These are phyloP conservation scores for Triglochin maritima DNA, from an alignment of 106 monocot species.

Conservation along the genomic window DNA sequence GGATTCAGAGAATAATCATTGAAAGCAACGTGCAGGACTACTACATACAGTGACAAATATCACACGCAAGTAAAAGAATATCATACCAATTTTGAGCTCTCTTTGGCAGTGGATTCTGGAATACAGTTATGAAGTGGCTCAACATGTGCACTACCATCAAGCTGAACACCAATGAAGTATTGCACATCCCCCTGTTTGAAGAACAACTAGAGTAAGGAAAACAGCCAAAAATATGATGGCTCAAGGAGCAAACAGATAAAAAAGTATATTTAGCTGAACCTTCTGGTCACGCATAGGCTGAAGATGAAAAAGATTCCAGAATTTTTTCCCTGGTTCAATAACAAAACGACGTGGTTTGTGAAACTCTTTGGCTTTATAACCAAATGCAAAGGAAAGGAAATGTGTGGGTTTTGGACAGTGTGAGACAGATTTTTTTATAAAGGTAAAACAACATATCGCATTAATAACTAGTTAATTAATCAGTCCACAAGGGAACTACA, in stretches of 20 bases:
- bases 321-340: constrained; percentile 62
- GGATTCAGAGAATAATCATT: too few species aligned
- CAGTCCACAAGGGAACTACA: too few species aligned
- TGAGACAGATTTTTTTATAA: too few species aligned
- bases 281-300: constrained; percentile 99
- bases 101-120: constrained; percentile 69
- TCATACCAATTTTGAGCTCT: constrained; percentile 58
- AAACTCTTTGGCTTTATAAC: too few species aligned
- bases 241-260: not conserved
- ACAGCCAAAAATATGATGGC: too few species aligned
- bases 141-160: constrained; percentile 93
- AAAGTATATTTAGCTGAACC: constrained; percentile 25
- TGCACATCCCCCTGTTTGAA: constrained; percentile 87
- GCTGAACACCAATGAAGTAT: constrained; percentile 96
- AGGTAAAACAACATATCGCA: constrained; percentile 18
- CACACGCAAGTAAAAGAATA: too few species aligned
- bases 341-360: not conserved
- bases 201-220: too few species aligned
- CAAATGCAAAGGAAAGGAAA: too few species aligned
- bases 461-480: too few species aligned
- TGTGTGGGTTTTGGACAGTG: too few species aligned
- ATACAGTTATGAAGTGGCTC: constrained; percentile 70
- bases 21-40: too few species aligned
- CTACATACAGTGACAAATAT: too few species aligned
- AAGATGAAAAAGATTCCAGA: constrained; percentile 98